A percentile compares a stretch with the other conserved stretches of the same genome.
Evolutionary conservation across 2,329 filamentous ascomycete genomes (phyloP).

Genomic region (Xylaria sp.): DNA sequence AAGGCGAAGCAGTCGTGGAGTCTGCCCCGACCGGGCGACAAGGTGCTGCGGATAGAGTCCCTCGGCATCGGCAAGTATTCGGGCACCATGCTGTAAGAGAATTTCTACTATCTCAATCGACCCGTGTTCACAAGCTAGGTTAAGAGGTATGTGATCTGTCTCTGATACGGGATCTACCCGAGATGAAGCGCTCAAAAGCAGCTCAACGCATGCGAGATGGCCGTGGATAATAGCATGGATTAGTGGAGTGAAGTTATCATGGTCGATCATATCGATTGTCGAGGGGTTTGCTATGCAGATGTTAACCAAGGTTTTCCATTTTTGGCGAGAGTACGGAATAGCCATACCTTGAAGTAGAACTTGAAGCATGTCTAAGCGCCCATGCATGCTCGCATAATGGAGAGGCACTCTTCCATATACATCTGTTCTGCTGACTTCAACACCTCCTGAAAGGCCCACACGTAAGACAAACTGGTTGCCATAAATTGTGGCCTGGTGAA

Average conservation of each 20-base stretch:
- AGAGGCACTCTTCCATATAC: conserved; percentile 94
- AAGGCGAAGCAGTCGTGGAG: conserved; percentile 80
- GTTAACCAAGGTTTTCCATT: conserved; percentile 24
- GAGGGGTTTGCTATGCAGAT: conserved; percentile 67
- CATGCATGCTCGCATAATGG: conserved; percentile 97
- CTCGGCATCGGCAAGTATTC: conserved; percentile 92
- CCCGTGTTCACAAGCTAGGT: conserved; percentile 93
- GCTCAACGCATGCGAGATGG: conserved; percentile 81
- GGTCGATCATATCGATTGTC: conserved; percentile 89
- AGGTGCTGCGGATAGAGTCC: conserved; percentile 97
- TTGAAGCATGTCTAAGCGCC: conserved; percentile 84
- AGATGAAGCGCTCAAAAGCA: conserved; percentile 81
- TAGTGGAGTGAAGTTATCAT: conserved; percentile 96
- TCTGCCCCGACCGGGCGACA: conserved; percentile 88
- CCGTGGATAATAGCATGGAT: conserved; percentile 95
- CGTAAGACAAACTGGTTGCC: conserved; percentile 82
- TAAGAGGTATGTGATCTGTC: conserved; percentile 91
- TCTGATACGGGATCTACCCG: conserved; percentile 87
- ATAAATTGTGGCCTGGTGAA: conserved; percentile 97
- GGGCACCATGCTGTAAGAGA: conserved; percentile 81
- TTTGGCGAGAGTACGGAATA: background rate
- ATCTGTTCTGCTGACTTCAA: conserved; percentile 83
- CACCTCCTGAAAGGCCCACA: conserved; percentile 77
- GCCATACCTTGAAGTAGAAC: conserved; percentile 72
- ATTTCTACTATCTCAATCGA: conserved; percentile 86